Conservation (phyloP, 75 land plant genomes). For the Sequoiadendron giganteum region DNA sequence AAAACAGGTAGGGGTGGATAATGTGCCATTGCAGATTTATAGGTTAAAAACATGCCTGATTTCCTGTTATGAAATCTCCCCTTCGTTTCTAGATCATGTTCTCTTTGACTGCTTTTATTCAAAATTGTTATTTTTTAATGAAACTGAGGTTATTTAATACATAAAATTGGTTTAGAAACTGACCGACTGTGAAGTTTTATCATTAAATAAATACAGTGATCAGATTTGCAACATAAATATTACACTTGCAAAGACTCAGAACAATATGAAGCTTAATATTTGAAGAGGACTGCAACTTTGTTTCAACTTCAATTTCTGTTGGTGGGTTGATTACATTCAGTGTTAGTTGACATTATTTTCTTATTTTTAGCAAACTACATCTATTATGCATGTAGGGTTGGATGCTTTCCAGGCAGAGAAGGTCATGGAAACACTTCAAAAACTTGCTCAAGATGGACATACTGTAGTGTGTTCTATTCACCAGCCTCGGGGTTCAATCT, state of each 20-base stretch:
- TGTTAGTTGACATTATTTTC: not conserved
- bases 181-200: not conserved
- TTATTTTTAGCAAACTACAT: not conserved
- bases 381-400: constrained; percentile 52
- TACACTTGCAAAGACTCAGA: constrained; percentile 1
- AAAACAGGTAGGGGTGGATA: not conserved
- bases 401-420: constrained; percentile 99
- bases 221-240: not conserved
- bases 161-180: not conserved
- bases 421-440: constrained; percentile 93
- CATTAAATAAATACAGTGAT: not conserved
- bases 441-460: constrained; percentile 95
- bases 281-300: not conserved
- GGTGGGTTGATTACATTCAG: not conserved
- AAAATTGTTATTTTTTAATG: not conserved
- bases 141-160: not conserved
- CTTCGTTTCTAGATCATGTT: not conserved
- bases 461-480: constrained; percentile 98
- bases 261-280: not conserved
- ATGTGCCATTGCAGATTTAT: not conserved
- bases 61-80: not conserved
- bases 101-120: not conserved
- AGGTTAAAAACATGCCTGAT: not conserved
- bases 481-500: constrained; percentile 96
- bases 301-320: not conserved